Base-by-base conservation (phyloP, 768 basidiomycete genomes). In the Boletus rex-veris region DNA sequence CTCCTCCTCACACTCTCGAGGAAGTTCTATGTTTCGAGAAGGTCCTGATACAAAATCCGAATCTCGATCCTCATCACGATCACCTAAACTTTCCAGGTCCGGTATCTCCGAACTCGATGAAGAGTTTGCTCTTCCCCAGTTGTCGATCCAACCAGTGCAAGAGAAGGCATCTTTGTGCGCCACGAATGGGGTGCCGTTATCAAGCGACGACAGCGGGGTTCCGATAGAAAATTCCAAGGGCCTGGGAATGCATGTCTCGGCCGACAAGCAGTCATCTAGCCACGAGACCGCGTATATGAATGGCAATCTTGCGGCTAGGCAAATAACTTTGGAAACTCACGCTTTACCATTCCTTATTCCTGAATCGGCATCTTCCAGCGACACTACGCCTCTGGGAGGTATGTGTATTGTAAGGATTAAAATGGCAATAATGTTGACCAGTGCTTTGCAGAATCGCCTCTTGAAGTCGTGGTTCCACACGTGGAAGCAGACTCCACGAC, bases 1-100 rank as follows among this genome's bases (percentile, higher is more conserved):
- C 52, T 52, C 54, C 43, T 56, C 63, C 21, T 62, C 63, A 28
- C 60, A 50, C 41, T 71, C 69, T 54, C 64, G 63, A 28, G 59
- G 51, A 11, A 66, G 68, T 43, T 69, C 72, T 35, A 49, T 68
- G 18, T 65, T 64, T 53, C 63, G 58, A 41, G 70, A 70, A 40
- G 66, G 61, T 39, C 63, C 64, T 43, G 64, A 62, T 49, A 71
- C 73, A 58, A 73, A 68, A 45, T 54, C 65, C 46, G 70, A 70
- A 62, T 76, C 77, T 47, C 74, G 79, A 59, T 79, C 80, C 38
- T 69, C 71, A 36, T 83, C 82, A 56, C 78, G 78, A 45, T 84
- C 83, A n/a, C 84, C 84, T 49, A 54, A 52, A 33, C 48, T 19
- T 33, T 58, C 53, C 50, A 62, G 55, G 60, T 56, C 69, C 60